Base-by-base conservation (phyloP, 2,329 filamentous ascomycete species). In the Phymatotrichopsis omnivora region DNA sequence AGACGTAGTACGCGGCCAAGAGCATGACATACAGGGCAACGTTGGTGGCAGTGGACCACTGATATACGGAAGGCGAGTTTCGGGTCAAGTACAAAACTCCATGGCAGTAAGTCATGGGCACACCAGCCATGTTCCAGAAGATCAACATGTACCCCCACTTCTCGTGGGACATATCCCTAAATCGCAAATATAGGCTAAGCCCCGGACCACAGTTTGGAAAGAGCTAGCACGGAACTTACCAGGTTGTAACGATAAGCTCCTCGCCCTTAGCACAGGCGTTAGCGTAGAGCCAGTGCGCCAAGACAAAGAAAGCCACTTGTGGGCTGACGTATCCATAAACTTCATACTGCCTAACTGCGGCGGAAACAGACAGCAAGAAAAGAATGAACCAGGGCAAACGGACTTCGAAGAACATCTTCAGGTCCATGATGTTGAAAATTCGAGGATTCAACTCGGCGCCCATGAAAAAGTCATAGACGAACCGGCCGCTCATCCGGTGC, bases 61-160 rank as follows among this genome's bases (percentile, higher is more conserved):
- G 72, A 65, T 93, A 94, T 47, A 76, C 76, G 27, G 76, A 72
- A 0, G 87, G 82, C 59, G 82, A 67, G 63, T 93, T 85, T 65
- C 82, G 87, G 56, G 85, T 85, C 39, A 94, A 73, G 67, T 83
- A 94, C 58, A 94, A 77, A 37, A 83, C 89, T 73, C 83, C 91
- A 70, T 94, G 86, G 69, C 85, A 93, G 73, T 94, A 94, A 43
- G 79, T 86, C 41, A 94, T 72, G 11, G 86, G 86, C 20, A 94
- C 86, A 56, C 86, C 86, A 35, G 86, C 85, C 62, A 94, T 71
- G 66, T 94, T 94, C 86, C 86, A 94, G 75, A 94, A 94, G 64
- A 93, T 93, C 56, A 94, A 75, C 86, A 94, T 94, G 70, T 94
- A 94, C 41, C 86, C 86, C 76, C 84, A 87, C 68, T 94, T 94